Base-by-base conservation (phyloP, 768 basidiomycete genomes). In the Amanita jacksonii region DNA sequence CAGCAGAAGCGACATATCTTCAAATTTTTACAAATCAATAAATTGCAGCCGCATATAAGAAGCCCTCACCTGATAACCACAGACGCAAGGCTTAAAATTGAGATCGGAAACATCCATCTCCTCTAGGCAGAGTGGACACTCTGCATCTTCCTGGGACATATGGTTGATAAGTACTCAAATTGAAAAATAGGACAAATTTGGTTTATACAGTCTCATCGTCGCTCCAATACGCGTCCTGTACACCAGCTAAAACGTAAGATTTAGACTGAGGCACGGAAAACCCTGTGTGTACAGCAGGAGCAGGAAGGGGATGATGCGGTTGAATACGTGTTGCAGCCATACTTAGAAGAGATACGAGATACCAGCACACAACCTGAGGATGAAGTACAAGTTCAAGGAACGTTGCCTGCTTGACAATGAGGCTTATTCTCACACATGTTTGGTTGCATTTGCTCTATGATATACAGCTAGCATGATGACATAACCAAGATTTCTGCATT, bases 1-100 rank as follows among this genome's bases (percentile, higher is more conserved):
- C 92, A 98, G 64, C 96, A 99, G 68, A 99, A 99, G 45, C 91
- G 85, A 62, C 96, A 99, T 52, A 99, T 90, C 96, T 99, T 51
- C 38, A 8, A 15, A 36, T 19, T 35, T 6, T 42, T 22, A n/a
- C 41, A 48, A 49, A 43, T 46, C 18, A 33, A 52, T 45, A 25
- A 36, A 36, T 35, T 22, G 43, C 30, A 49, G 1, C 31, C 41
- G 41, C 32, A 46, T 28, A 41, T 49, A 47, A 43, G 23, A 43
- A 32, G 46, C 32, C 45, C 40, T 41, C 54, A 86, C 96, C 77
- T 97, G 96, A 67, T 98, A 96, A 49, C 96, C 96, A 65, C 96
- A 99, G 41, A 92, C 80, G 65, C 96, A 99, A 20, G 96, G 96
- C 70, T 92, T 94, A 70, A 99, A 99, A 69, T 94, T 94, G 63